Base-by-base conservation (phyloP, 768 basidiomycete species). In the Podaxis rugospora region DNA sequence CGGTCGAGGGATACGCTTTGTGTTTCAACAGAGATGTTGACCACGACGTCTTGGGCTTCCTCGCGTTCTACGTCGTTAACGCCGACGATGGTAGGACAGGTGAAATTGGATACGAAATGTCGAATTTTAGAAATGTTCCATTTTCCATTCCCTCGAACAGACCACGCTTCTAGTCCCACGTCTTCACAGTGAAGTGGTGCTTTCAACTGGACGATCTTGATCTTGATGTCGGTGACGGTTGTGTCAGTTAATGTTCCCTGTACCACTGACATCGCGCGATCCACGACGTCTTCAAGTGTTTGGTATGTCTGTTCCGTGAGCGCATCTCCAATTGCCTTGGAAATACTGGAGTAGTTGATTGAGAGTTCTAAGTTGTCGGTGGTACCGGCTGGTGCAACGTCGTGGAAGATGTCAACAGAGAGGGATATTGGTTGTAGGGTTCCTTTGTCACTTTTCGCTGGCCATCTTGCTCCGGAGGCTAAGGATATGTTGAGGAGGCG, bases 51-150 rank as follows among this genome's bases (percentile, higher is more conserved):
- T 68, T 94, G 92, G 65, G 80, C 80, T 66, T 86, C 82, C 32
- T 74, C 65, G 35, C 90, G 78, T 70, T 94, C 93, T 61, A 78
- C 80, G 4, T 80, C 75, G 64, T 90, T 83, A 40, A 93, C 74
- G 2, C 93, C 92, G 23, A 94, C 75, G 54, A 92, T 80, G 13
- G 80, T 75, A 5, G 75, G 73, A 39, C 85, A 81, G 3, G 73
- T 66, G 7, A 94, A 71, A 50, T 77, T 76, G 13, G 72, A 63
- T 37, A 80, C 61, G 59, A 70, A 57, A 60, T 70, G 69, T 9
- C 63, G 50, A 36, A 73, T 52, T 23, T 63, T 60, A 13, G 59
- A 57, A 3, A 68, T 39, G 5, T 57, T 63, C 74, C 72, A 70
- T 16, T 63, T 59, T 23, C 59, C 21, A 57, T 66, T 25, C 23